These are phyloP conservation scores for Chondrostereum purpureum DNA, from an alignment of 1,284 basidiomycete genomes.

Conservation along the genomic window DNA sequence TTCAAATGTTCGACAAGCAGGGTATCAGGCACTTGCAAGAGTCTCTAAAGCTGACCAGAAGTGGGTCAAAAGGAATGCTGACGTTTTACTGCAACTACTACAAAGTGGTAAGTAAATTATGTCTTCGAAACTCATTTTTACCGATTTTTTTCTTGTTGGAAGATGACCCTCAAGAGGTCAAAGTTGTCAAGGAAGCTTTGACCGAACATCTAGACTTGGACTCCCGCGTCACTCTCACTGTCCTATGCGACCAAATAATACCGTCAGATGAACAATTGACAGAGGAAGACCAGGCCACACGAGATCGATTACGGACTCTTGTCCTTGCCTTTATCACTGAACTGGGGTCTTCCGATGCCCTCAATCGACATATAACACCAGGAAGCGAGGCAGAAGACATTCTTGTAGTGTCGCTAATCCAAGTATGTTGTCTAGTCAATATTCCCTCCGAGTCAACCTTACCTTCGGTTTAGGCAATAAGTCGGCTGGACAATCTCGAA, in stretches of 20 bases:
- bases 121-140: slow-evolving; percentile 3
- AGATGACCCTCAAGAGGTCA: slow-evolving; percentile 65
- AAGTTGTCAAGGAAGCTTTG: slow-evolving; percentile 53
- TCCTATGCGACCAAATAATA: slow-evolving; percentile 61
- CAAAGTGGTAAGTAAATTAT: slow-evolving; percentile 62
- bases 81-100: slow-evolving; percentile 66
- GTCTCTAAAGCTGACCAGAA: slow-evolving; percentile 54
- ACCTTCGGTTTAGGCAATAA: slow-evolving; percentile 48
- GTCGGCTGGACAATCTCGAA: slow-evolving; percentile 29
- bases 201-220: slow-evolving; percentile 60
- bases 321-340: slow-evolving; percentile 53
- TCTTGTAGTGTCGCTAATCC: slow-evolving; percentile 41
- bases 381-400: slow-evolving; percentile 41
- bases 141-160: slow-evolving; percentile 6
- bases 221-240: slow-evolving; percentile 50
- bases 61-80: slow-evolving; percentile 64
- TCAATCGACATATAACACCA: slow-evolving; percentile 37
- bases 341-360: slow-evolving; percentile 42
- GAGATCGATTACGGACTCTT: slow-evolving; percentile 48
- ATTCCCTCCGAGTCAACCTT: slow-evolving; percentile 6
- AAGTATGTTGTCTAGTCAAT: slow-evolving; percentile 28
- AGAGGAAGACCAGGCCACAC: slow-evolving; percentile 51
- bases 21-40: slow-evolving; percentile 55
- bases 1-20: slow-evolving; percentile 54
- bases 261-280: slow-evolving; percentile 44